Evolutionary conservation across 1,139 yeast genomes (phyloP), one percentile per base, ranked within the genome.

Genomic region (Scheffersomyces parashehatae): DNA sequence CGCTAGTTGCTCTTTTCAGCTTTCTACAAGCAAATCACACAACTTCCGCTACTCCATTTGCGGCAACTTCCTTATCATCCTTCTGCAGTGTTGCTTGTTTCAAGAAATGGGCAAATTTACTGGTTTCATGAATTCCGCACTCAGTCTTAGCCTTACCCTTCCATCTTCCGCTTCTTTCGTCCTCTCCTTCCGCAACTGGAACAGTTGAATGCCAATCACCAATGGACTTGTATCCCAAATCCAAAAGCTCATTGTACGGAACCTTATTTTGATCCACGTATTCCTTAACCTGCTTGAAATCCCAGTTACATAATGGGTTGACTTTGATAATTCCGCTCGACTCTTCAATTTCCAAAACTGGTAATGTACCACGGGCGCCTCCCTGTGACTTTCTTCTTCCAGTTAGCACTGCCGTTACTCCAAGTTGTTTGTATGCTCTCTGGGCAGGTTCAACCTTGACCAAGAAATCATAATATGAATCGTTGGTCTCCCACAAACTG

Each of bases 141-240:
- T 93, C 99, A 0, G 97, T 89, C 70, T 93, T 93, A 4, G 82
- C 77, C 62, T 85, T 80, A 2, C 97, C 97, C 72, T 87, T 86
- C 99, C 99, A 93, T 56, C 99, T 79, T 1, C 99, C 99, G 28
- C 95, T 82, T 53, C 99, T 79, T 62, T 93, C 99, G 60, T 91
- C 97, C 59, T 89, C 97, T 4, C 95, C 96, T 38, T 87, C 97
- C 9, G 73, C 80, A 9, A 89, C 96, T 1, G 98, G 97, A 34
- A 69, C 82, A 0, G 99, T 93, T 0, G 96, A 88, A 65, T 93
- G 99, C 82, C 93, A 93, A 65, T 93, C 99, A 1, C 99, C 99
- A 15, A 93, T 79, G 0, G 96, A 87, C 56, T 90, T 84, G 65
- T 91, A 93, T 0, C 98, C 98, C 46, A 82, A 72, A 62, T 90